Evolutionary conservation across 495 filamentous ascomycete species (phyloP), one percentile per base, ranked within the genome.

Genomic region (Lophium mytilinum): DNA sequence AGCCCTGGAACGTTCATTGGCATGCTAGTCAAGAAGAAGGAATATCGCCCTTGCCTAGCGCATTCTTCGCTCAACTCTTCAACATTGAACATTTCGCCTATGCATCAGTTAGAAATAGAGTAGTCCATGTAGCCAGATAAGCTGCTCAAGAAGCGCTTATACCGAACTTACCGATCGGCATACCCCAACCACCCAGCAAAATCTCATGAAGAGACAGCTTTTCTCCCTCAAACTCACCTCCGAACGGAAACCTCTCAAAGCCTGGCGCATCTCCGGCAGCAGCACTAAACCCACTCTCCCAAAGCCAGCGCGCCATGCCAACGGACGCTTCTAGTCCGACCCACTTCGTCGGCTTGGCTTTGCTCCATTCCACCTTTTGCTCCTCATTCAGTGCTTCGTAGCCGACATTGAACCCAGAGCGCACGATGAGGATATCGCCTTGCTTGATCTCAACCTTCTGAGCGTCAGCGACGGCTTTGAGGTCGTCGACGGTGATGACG

Each of bases 351-450:
- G 73, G 72, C 19, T 60, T 55, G 1, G 57, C 57, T 30, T 64
- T 55, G 9, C 68, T 62, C 57, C 71, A 57, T 5, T 61, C 58
- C 14, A 57, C 48, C 55, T 78, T 14, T 18, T 19, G 14, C 14
- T 24, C 21, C 9, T 48, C 14, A 48, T 9, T 10, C 21, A n/a
- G 33, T 9, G 19, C 21, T 48, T 9, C 14, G 9, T 9, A 33
- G 45, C 18, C 24, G 41, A 15, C 19, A 9, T 45, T n/a, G 41
- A 17, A 8, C 24, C 45, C 45, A 30, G 68, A 71, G 1, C 80
- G 75, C 24, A 81, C 70, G 42, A 83, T 64, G 9, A 83, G 57
- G 47, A 83, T 76, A 59, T 83, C 80, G 15, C 80, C 79, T 55
- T 78, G 78, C 36, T 70, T 67, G n/a, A 77, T 57, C 62, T 72